Base-by-base conservation (phyloP, 2,329 filamentous ascomycete genomes). In the Botryotinia narcissicola region DNA sequence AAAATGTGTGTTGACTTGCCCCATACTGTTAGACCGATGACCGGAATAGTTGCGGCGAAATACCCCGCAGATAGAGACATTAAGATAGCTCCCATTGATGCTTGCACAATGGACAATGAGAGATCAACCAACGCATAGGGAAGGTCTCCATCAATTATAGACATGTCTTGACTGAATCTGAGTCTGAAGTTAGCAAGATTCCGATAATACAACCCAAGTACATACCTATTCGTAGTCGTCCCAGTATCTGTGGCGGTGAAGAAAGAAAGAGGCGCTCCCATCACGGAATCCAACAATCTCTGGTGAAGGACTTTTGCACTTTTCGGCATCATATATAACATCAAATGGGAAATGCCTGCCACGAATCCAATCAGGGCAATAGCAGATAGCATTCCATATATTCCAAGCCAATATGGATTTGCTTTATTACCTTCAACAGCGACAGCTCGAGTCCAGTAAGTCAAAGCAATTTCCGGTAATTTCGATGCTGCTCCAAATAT, bases 301-400 rank as follows among this genome's bases (percentile, higher is more conserved):
- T 81, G 81, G 74, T 89, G 87, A 73, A 88, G 86, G 51, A 76
- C 82, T 71, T 84, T 82, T 3, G 85, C 85, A 40, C 86, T 87
- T 44, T 83, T 84, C 4, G 86, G 86, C 5, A 88, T 84, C 84
- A 88, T 87, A 3, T 82, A 84, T 46, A 88, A 84, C 60, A 87
- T 83, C 75, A 87, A 83, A 81, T 82, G 59, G 7, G 14, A 59
- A 73, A 46, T 18, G 12, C 51, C 12, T 12, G 32, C 40, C 22
- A 69, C 32, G 22, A 73, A 73, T 48, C 71, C 63, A 51, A 73
- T 25, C 20, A 73, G 16, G 37, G 48, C 29, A 60, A 73, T 35
- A n/a, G 37, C 63, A 37, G 71, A 57, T 10, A 73, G 42, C 48
- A 73, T 61, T 10, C 71, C 71, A 32, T 61, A 69, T 29, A 69